A percentile compares a stretch with the other conserved stretches of the same genome.
Conservation (phyloP, 2,329 filamentous ascomycete genomes). For the Ramularia collo-cygni region DNA sequence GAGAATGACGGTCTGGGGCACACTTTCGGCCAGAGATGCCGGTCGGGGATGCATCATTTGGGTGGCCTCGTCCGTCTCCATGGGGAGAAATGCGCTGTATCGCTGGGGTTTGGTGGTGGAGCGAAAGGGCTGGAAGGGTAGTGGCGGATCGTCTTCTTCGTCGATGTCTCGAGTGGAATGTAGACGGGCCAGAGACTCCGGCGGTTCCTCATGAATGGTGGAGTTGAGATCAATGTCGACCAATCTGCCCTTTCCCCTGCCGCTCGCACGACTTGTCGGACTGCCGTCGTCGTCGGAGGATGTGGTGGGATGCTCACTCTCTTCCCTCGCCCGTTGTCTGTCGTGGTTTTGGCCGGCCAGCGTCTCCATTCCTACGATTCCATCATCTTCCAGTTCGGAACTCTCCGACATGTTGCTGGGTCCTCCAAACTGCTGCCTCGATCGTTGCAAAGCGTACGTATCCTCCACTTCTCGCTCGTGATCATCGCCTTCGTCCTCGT, state of each 20-base stretch:
- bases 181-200: slow-evolving; percentile 28
- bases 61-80: slow-evolving; percentile 43
- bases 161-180: slow-evolving; percentile 2
- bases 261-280: slow-evolving; percentile 36
- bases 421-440: slow-evolving; percentile 80
- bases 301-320: too few species aligned
- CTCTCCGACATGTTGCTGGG: slow-evolving; percentile 78
- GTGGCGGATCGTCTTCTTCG: background rate
- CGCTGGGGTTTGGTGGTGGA: slow-evolving; percentile 22
- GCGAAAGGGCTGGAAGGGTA: slow-evolving; percentile 25
- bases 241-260: slow-evolving; percentile 60
- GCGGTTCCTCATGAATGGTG: slow-evolving; percentile 43
- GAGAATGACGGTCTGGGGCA: slow-evolving; percentile 51
- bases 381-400: slow-evolving; percentile 68
- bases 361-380: slow-evolving; percentile 35
- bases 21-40: slow-evolving; percentile 47
- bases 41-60: slow-evolving; percentile 40
- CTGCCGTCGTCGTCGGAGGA: too few species aligned
- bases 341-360: slow-evolving; percentile 30
- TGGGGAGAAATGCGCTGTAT: slow-evolving; percentile 40
- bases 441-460: slow-evolving; percentile 83
- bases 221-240: slow-evolving; percentile 81
- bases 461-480: slow-evolving; percentile 82
- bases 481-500: slow-evolving; percentile 61
- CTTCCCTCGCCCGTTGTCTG: slow-evolving; percentile 35